Evolutionary conservation across 345 rosid species (phyloP).

Genomic region (Sonneratia caseolaris): DNA sequence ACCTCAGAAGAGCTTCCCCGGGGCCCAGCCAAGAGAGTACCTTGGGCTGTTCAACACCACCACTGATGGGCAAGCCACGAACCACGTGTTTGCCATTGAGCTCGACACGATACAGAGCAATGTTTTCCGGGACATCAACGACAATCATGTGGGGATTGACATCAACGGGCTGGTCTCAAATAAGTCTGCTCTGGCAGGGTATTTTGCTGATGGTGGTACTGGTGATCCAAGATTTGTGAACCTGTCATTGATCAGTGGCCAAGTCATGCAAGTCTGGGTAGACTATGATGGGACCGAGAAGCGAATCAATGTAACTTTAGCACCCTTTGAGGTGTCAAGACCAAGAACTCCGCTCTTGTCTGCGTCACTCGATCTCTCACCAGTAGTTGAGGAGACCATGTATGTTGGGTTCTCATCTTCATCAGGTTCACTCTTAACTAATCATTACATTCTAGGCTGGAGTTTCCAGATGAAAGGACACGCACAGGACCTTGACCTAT

Average conservation of each 20-base stretch:
- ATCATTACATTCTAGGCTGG: constrained; percentile 24
- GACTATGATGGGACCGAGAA: constrained; percentile 14
- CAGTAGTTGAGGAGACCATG: constrained; percentile 23
- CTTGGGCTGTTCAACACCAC: constrained; percentile 37
- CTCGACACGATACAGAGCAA: constrained; percentile 30
- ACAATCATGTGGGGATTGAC: constrained; percentile 55
- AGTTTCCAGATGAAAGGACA: no score
- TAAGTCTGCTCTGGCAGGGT: constrained; percentile 26
- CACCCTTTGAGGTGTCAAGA: constrained; percentile 25
- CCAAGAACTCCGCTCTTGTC: constrained; percentile 41
- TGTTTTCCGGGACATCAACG: constrained; percentile 30
- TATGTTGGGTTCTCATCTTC: constrained; percentile 65
- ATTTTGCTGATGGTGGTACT: constrained; percentile 14
- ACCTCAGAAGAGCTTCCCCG: constrained; percentile 34
- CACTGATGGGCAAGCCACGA: constrained; percentile 30
- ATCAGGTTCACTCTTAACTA: constrained; percentile 24
- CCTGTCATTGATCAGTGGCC: constrained; percentile 19
- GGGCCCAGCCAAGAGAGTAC: constrained; percentile 27
- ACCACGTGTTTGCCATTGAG: constrained; percentile 47
- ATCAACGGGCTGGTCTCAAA: constrained; percentile 33
- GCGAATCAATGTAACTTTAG: constrained; percentile 33
- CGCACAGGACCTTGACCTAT: neutral
- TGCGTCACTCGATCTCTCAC: constrained; percentile 25
- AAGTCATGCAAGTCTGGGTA: constrained; percentile 37
- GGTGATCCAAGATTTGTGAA: constrained; percentile 3